These are phyloP conservation scores for Podosphaera fusca DNA, from an alignment of 2,329 filamentous ascomycete species.

Conservation along the genomic window DNA sequence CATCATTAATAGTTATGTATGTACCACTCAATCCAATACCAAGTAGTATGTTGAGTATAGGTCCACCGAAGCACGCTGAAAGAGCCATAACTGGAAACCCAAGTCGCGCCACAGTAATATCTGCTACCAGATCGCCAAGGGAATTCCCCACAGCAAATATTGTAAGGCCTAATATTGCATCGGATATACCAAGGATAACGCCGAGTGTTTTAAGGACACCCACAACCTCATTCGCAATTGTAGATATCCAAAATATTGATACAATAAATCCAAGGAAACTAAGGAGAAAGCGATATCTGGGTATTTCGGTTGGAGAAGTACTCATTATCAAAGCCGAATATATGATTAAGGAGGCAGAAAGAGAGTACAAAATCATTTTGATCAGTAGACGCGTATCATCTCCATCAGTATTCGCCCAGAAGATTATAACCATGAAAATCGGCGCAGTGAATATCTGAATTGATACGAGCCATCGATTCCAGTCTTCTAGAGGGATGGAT, in stretches of 20 bases:
- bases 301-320: constrained; percentile 42
- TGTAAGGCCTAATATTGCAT: constrained; percentile 83
- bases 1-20: constrained; percentile 59
- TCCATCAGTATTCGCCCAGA: constrained; percentile 45
- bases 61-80: constrained; percentile 90
- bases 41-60: constrained; percentile 89
- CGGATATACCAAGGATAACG: constrained; percentile 76
- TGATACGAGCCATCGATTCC: constrained; percentile 80
- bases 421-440: constrained; percentile 53
- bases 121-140: constrained; percentile 76
- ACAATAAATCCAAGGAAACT: constrained; percentile 83
- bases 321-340: constrained; percentile 43
- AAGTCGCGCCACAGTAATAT: constrained; percentile 79
- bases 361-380: constrained; percentile 34
- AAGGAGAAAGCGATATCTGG: constrained; percentile 52
- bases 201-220: constrained; percentile 83
- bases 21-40: constrained; percentile 81
- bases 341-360: constrained; percentile 44
- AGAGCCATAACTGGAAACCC: constrained; percentile 92
- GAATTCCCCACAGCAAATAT: constrained; percentile 95
- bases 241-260: constrained; percentile 86
- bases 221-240: constrained; percentile 86
- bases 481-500: constrained; percentile 21
- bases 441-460: constrained; percentile 75
- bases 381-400: constrained; percentile 31